phyloP scores from a whole-genome alignment of 352 stramenopile genomes.

The Globisporangium spinosum region DNA sequence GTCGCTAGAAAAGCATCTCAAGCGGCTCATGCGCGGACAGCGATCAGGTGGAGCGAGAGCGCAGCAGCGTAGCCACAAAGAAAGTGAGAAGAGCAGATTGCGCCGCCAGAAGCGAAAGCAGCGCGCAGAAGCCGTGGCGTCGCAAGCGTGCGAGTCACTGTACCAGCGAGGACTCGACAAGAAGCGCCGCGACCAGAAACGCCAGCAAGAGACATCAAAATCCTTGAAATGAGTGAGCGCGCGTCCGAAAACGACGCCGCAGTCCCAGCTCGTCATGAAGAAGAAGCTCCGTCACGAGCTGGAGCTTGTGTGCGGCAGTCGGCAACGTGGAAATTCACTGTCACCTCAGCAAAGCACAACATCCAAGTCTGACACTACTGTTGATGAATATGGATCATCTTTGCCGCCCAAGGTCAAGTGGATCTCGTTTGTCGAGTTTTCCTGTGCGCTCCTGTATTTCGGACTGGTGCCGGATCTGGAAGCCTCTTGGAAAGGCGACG shows the following conservation, averaged over 20 bases:
- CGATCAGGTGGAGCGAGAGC: background rate
- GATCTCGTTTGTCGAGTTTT: slow-evolving; percentile 50
- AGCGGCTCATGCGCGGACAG: slow-evolving; percentile 24
- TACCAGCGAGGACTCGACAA: slow-evolving; percentile 48
- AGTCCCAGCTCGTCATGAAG: slow-evolving; percentile 38
- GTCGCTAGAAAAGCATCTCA: slow-evolving; percentile 28
- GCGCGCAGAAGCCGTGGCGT: slow-evolving; percentile 19
- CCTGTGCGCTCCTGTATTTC: slow-evolving; percentile 54
- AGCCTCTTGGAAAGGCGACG: slow-evolving; percentile 29
- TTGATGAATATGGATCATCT: background rate
- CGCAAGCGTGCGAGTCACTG: slow-evolving; percentile 44
- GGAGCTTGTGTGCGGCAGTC: slow-evolving; percentile 26
- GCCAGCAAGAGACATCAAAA: slow-evolving; percentile 21
- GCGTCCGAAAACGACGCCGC: slow-evolving; percentile 32
- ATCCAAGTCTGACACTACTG: background rate
- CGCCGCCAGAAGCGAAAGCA: slow-evolving; percentile 15
- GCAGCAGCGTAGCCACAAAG: slow-evolving; percentile 13
- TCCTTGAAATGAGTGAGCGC: slow-evolving; percentile 20
- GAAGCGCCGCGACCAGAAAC: slow-evolving; percentile 24
- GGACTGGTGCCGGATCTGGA: slow-evolving; percentile 41
- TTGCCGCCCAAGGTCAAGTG: background rate
- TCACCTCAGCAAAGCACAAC: background rate
- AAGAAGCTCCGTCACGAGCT: slow-evolving; percentile 35
- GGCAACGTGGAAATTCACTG: background rate
- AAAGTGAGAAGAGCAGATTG: slow-evolving; percentile 13